Evolutionary conservation across 371 early-diverging fungal species (phyloP), one percentile per base, ranked within the genome.

Genomic region (Rhizopus stolonifer): DNA sequence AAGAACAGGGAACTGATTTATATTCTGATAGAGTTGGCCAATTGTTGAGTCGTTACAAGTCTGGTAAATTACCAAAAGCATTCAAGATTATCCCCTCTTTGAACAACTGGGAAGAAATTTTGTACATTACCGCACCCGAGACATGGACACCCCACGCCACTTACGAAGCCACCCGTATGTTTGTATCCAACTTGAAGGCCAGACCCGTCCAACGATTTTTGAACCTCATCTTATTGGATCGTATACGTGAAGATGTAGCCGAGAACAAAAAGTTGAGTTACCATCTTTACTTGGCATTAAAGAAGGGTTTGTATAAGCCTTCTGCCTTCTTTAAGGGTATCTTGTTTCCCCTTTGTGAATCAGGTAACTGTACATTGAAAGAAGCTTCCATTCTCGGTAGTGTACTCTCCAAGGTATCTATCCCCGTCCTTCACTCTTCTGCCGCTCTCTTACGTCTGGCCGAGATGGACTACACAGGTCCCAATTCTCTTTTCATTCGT

Each of bases 321-420:
- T 89, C 92, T 17, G 95, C 97, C 10, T 98, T 97, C 69, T 98
- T 96, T 82, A 98, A 97, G 80, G 99, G 99, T 32, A 81, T 98
- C 51, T 62, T 98, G 55, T 88, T 98, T 59, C 98, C 99, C 13
- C 77, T 98, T n/a, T 95, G 95, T 72, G 96, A 96, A 58, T 84
- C 82, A 4, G 96, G 94, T 33, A 87, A 80, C 9, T 97, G 97
- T 69, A 95, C 99, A n/a, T 80, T 98, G 52, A 84, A 93, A 62
- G 98, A 98, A 77, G 96, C 98, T n/a, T 91, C 91, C 31, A 94
- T 98, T 54, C 69, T 98, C 50, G 94, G 96, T 22, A 88, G 89
- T 48, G 95, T 96, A 14, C 69, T 98, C 23, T 72, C 89, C 67
- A 93, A 91, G 74, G 90, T 95, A 18, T 93, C 93, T 50, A 88